phyloP scores from a whole-genome alignment of 371 early-diverging fungal genomes.

The Apophysomyces ossiformis region DNA sequence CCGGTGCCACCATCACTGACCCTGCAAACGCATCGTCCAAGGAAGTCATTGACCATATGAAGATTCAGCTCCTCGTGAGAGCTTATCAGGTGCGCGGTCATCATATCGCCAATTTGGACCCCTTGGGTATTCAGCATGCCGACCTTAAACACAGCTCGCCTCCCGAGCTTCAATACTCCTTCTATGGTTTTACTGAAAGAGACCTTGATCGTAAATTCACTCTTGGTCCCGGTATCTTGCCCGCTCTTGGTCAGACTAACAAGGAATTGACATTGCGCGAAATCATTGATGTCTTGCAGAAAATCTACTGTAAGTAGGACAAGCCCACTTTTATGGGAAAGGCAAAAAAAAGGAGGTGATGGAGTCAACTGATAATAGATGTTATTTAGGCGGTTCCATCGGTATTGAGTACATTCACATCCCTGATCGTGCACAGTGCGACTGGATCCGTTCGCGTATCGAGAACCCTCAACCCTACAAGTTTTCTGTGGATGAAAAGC shows the following conservation, averaged over 20 bases:
- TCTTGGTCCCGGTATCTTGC: constrained; percentile 94
- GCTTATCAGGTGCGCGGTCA: constrained; percentile 98
- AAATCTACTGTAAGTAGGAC: constrained; percentile 84
- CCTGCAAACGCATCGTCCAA: constrained; percentile 43
- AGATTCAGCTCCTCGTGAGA: constrained; percentile 95
- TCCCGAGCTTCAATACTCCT: constrained; percentile 83
- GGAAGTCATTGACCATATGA: constrained; percentile 94
- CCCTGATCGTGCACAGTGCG: constrained; percentile 92
- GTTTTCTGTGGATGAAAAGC: constrained; percentile 88
- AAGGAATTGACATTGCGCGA: constrained; percentile 85
- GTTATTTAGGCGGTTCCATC: constrained; percentile 75
- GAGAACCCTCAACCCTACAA: constrained; percentile 89
- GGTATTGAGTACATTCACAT: constrained; percentile 98
- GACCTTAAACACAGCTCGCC: constrained; percentile 64
- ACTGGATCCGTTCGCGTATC: constrained; percentile 93
- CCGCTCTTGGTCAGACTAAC: constrained; percentile 75
- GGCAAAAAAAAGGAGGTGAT: too few relatives aligned
- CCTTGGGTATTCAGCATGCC: constrained; percentile 82
- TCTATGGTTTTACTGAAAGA: constrained; percentile 93
- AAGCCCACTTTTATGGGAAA: neutral
- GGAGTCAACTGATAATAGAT: neutral
- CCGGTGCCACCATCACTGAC: constrained; percentile 38
- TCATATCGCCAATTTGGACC: constrained; percentile 93
- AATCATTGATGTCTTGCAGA: constrained; percentile 81
- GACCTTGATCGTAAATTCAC: constrained; percentile 92